Percentiles rank a stretch among this genome's conserved stretches.
These are phyloP conservation scores for Trichoderma sp. DNA, from an alignment of 2,329 filamentous ascomycete genomes.

Conservation along the genomic window DNA sequence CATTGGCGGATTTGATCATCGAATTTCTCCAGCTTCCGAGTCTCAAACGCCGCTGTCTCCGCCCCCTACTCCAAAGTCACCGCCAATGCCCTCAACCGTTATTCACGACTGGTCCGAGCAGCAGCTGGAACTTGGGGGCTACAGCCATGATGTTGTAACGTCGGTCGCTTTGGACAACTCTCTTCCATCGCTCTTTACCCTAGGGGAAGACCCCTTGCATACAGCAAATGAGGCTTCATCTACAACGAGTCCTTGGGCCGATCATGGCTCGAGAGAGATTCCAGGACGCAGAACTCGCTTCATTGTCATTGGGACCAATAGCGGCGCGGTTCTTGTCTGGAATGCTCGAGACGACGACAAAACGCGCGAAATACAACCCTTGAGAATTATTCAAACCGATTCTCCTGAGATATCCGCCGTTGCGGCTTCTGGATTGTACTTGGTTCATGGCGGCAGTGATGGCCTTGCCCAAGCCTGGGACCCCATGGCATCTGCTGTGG, in stretches of 20 bases:
- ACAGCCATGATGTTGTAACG: conserved; percentile 64
- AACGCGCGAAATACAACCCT: conserved; percentile 58
- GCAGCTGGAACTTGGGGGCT: conserved; percentile 54
- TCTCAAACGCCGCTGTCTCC: conserved; percentile 31
- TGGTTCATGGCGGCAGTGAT: conserved; percentile 92
- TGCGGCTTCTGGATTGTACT: conserved; percentile 79
- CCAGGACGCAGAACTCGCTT: conserved; percentile 84
- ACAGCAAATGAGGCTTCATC: conserved; percentile 46
- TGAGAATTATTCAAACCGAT: conserved; percentile 85
- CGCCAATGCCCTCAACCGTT: conserved; percentile 24
- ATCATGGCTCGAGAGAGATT: conserved; percentile 57
- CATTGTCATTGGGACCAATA: conserved; percentile 76
- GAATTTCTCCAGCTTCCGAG: conserved; percentile 26
- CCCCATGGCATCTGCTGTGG: conserved; percentile 76
- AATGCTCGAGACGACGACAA: conserved; percentile 67
- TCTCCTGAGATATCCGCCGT: conserved; percentile 85
- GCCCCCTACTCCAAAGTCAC: conserved; percentile 31
- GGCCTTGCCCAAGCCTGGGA: conserved; percentile 97
- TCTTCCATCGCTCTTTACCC: conserved; percentile 67
- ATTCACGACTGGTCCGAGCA: conserved; percentile 39
- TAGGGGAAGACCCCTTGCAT: conserved; percentile 73
- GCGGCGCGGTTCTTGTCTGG: conserved; percentile 79
- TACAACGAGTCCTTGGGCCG: conserved; percentile 49
- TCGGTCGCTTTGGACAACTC: conserved; percentile 74
- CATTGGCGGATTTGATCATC: background rate